A percentile compares a stretch with the other conserved stretches of the same genome.
phyloP scores from a whole-genome alignment of 441 rosid species.

The Gossypium schwendimanii region DNA sequence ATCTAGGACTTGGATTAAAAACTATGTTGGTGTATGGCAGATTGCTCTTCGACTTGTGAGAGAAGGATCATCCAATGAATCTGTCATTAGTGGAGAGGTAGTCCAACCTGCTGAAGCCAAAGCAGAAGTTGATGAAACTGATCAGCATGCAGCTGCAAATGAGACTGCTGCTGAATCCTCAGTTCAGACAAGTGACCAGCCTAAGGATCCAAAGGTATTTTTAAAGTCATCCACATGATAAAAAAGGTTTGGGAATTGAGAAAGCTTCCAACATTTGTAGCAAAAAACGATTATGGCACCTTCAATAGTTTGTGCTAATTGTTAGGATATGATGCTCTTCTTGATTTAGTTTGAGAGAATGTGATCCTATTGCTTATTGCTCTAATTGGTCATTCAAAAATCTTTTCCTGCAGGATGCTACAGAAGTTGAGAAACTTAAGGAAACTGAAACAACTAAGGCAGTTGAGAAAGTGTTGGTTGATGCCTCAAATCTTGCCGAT shows the following conservation, averaged over 20 bases:
- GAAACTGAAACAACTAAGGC: conserved; percentile 31
- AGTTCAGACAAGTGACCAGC: conserved; percentile 18
- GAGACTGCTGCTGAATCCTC: conserved; percentile 21
- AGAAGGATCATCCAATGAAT: conserved; percentile 42
- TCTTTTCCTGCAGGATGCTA: conserved; percentile 33
- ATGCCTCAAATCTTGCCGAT: conserved; percentile 54
- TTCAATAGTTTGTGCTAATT: not conserved
- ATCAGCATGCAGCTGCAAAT: conserved; percentile 23
- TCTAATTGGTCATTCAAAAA: not conserved
- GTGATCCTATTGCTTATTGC: not conserved
- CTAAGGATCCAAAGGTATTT: conserved; percentile 35
- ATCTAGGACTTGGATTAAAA: not conserved
- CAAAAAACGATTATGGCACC: not conserved
- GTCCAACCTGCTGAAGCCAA: conserved; percentile 25
- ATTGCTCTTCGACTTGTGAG: conserved; percentile 89
- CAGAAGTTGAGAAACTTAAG: conserved; percentile 25
- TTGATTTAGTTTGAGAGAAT: not conserved
- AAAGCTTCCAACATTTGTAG: not conserved
- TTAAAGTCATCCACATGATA: not conserved
- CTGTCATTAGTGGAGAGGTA: conserved; percentile 21
- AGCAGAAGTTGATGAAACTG: conserved; percentile 22
- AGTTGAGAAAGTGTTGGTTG: conserved; percentile 63
- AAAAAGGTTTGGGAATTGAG: not conserved
- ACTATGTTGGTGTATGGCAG: conserved; percentile 34
- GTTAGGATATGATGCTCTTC: not conserved